Conservation (phyloP, 2,329 filamentous ascomycete species). For the Ophiocordyceps robertsii region DNA sequence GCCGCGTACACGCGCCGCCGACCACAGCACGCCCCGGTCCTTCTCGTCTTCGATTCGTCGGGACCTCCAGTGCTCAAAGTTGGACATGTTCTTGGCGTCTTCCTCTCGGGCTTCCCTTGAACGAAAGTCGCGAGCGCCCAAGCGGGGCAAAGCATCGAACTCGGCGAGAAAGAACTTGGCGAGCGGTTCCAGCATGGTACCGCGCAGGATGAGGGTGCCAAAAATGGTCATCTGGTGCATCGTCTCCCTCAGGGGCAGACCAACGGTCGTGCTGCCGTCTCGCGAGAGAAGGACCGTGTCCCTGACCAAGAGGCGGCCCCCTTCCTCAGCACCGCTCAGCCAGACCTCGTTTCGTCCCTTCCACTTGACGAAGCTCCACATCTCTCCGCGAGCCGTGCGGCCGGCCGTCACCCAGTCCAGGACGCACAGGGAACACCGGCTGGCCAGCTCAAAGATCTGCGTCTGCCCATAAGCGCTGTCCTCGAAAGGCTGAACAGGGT, state of each 20-base stretch:
- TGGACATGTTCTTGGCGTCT: conserved; percentile 21
- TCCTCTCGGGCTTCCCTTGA: conserved; percentile 33
- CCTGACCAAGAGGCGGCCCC: conserved; percentile 57
- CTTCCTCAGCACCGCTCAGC: conserved; percentile 21
- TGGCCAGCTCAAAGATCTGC: conserved; percentile 58
- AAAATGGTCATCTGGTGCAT: conserved; percentile 69
- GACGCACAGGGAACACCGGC: conserved; percentile 55
- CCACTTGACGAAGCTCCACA: conserved; percentile 75
- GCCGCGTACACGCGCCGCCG: conserved; percentile 63
- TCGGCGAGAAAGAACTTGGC: conserved; percentile 65
- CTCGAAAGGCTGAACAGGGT: conserved; percentile 85
- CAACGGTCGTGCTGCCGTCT: conserved; percentile 25
- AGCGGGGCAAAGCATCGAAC: conserved; percentile 64
- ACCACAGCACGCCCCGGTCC: conserved; percentile 57
- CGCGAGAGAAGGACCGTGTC: conserved; percentile 69
- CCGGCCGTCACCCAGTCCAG: conserved; percentile 94
- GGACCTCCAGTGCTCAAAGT: conserved; percentile 38
- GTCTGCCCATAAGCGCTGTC: conserved; percentile 72
- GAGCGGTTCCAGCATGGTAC: conserved; percentile 51
- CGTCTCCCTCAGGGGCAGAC: conserved; percentile 36
- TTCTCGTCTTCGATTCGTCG: conserved; percentile 45
- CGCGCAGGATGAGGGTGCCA: conserved; percentile 74
- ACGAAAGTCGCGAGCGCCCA: conserved; percentile 71
- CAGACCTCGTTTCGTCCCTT: conserved; percentile 83
- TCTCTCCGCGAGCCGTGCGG: conserved; percentile 69